Conservation (phyloP, 2,329 filamentous ascomycete genomes). For the Pyrenophora tritici-repentis region DNA sequence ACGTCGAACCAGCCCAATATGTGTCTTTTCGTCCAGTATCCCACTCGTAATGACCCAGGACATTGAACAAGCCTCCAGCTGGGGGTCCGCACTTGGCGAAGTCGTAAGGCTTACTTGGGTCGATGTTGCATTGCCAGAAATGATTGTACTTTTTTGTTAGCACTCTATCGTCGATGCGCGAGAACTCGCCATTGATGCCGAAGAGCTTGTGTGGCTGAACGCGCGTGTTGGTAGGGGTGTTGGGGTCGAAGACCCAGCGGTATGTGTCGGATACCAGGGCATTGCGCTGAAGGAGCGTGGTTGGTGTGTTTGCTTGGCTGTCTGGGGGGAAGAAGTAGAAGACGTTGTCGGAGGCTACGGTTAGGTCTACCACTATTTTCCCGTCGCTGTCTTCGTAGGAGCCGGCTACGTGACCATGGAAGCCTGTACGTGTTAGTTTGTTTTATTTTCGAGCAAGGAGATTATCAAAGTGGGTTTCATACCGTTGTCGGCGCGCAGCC, state of each 20-base stretch:
- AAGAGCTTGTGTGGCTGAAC: slow-evolving; percentile 39
- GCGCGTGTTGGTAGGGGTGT: slow-evolving; percentile 32
- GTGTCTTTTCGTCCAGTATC: slow-evolving; percentile 38
- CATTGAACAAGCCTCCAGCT: slow-evolving; percentile 40
- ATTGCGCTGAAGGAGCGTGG: slow-evolving; percentile 48
- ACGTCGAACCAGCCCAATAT: slow-evolving; percentile 45
- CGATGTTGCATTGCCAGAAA: slow-evolving; percentile 50
- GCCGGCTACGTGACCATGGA: slow-evolving; percentile 52
- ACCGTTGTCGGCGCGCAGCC: slow-evolving; percentile 60
- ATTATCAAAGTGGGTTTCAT: no score
- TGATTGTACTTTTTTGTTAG: slow-evolving; percentile 48
- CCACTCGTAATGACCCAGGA: slow-evolving; percentile 42
- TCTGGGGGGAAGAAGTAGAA: slow-evolving; percentile 52
- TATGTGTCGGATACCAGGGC: slow-evolving; percentile 47
- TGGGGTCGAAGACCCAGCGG: slow-evolving; percentile 51
- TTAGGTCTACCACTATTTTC: slow-evolving; percentile 48
- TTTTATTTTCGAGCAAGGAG: no score
- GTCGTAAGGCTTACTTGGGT: slow-evolving; percentile 38
- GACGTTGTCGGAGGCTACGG: slow-evolving; percentile 50
- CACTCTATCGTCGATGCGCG: slow-evolving; percentile 53
- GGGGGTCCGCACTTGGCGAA: slow-evolving; percentile 40
- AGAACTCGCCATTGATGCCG: slow-evolving; percentile 52
- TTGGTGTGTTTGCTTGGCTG: slow-evolving; percentile 34
- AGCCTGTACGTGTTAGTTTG: slow-evolving; percentile 25
- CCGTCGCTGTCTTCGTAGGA: slow-evolving; percentile 49